A percentile compares a stretch with the other conserved stretches of the same genome.
Conservation (phyloP, 2,329 filamentous ascomycete species). For the Aspergillus sojae region DNA sequence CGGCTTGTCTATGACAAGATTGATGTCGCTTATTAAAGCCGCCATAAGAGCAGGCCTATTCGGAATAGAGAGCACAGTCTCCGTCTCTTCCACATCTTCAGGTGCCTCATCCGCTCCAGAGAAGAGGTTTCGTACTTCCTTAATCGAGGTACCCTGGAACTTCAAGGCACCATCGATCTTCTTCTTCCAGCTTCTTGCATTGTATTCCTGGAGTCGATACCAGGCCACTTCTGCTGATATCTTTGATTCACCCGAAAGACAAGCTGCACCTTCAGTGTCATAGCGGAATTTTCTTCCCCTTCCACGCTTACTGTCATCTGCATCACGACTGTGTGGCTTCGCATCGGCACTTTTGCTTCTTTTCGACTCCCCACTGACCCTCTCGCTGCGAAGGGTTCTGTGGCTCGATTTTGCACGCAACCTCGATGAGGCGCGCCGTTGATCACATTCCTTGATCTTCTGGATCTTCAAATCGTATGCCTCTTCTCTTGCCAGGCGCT, state of each 20-base stretch:
- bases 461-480: slow-evolving; percentile 87
- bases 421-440: slow-evolving; percentile 54
- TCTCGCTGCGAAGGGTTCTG: slow-evolving; percentile 45
- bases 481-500: slow-evolving; percentile 85
- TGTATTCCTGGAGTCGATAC: slow-evolving; percentile 73
- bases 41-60: slow-evolving; percentile 82
- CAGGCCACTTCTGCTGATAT: slow-evolving; percentile 77
- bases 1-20: slow-evolving; percentile 85
- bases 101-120: slow-evolving; percentile 81
- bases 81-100: slow-evolving; percentile 78
- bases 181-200: slow-evolving; percentile 88
- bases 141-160: slow-evolving; percentile 72
- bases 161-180: slow-evolving; percentile 78
- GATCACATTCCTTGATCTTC: slow-evolving; percentile 72
- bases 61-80: slow-evolving; percentile 83
- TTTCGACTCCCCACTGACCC: slow-evolving; percentile 40
- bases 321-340: slow-evolving; percentile 35
- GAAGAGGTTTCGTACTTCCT: slow-evolving; percentile 76
- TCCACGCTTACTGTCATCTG: slow-evolving; percentile 35
- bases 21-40: slow-evolving; percentile 78
- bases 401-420: slow-evolving; percentile 57
- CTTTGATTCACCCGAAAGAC: slow-evolving; percentile 71
- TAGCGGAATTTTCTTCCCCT: slow-evolving; percentile 59
- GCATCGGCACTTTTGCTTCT: slow-evolving; percentile 62
- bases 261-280: slow-evolving; percentile 74